Conservation (phyloP, 2,329 filamentous ascomycete genomes). For the Aureobasidium sp. region DNA sequence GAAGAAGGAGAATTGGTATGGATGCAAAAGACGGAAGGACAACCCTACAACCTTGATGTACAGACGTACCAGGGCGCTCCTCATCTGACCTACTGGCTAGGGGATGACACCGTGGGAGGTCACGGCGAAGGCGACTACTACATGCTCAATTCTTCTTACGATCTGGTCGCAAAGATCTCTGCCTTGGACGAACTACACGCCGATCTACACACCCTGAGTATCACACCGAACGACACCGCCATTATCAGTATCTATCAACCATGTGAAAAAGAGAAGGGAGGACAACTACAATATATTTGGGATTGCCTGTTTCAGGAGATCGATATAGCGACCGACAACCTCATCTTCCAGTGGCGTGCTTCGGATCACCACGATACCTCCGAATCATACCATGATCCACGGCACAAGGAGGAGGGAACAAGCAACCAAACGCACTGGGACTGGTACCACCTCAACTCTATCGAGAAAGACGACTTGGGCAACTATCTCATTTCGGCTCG, state of each 20-base stretch:
- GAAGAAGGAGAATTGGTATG: slow-evolving; percentile 25
- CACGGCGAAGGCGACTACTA: slow-evolving; percentile 28
- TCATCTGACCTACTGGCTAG: slow-evolving; percentile 33
- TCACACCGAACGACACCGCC: slow-evolving; percentile 36
- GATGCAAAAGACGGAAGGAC: slow-evolving; percentile 24
- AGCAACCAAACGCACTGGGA: slow-evolving; percentile 32
- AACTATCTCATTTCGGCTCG: slow-evolving; percentile 49
- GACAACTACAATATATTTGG: slow-evolving; percentile 31
- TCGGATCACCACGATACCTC: slow-evolving; percentile 25
- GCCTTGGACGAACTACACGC: slow-evolving; percentile 27
- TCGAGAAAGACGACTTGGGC: slow-evolving; percentile 43
- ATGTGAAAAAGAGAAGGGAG: slow-evolving; percentile 25
- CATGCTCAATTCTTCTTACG: slow-evolving; percentile 28
- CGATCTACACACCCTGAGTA: slow-evolving; percentile 37
- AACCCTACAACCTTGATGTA: slow-evolving; percentile 30
- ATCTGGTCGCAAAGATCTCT: slow-evolving; percentile 31
- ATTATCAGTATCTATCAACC: slow-evolving; percentile 37
- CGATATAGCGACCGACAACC: slow-evolving; percentile 30
- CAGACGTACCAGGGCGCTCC: slow-evolving; percentile 29
- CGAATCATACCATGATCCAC: slow-evolving; percentile 22
- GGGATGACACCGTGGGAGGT: slow-evolving; percentile 29
- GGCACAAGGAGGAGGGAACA: slow-evolving; percentile 35
- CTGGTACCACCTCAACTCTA: slow-evolving; percentile 49
- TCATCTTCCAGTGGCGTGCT: slow-evolving; percentile 35
- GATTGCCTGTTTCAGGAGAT: slow-evolving; percentile 39